These are phyloP conservation scores for Beauveria pseudobassiana DNA, from an alignment of 2,329 filamentous ascomycete species.

Conservation along the genomic window DNA sequence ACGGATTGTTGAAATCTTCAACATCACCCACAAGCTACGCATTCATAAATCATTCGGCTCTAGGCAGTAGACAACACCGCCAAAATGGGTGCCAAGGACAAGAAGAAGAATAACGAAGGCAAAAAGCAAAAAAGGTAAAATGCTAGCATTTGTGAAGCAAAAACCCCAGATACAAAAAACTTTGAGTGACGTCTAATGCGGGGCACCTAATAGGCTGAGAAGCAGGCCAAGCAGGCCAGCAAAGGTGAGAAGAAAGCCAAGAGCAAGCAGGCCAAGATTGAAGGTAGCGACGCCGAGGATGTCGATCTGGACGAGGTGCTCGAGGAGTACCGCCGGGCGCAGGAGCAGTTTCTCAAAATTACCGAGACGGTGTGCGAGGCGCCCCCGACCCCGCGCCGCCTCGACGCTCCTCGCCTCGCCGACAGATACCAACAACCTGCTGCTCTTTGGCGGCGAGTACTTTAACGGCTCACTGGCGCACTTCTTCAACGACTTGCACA, in stretches of 20 bases:
- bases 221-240: conserved; percentile 73
- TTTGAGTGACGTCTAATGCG: conserved; percentile 5
- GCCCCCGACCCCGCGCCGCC: conserved; percentile 73
- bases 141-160: neutral
- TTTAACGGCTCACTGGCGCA: conserved; percentile 84
- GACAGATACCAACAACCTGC: conserved; percentile 75
- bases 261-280: conserved; percentile 58
- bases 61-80: conserved; percentile 22
- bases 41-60: neutral
- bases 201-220: conserved; percentile 40
- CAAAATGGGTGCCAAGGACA: conserved; percentile 35
- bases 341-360: conserved; percentile 90
- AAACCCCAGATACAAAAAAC: neutral
- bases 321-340: conserved; percentile 84
- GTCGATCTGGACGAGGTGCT: conserved; percentile 89
- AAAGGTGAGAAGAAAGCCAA: conserved; percentile 85
- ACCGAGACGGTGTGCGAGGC: conserved; percentile 67
- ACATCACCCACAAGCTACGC: neutral
- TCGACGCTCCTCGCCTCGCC: conserved; percentile 80
- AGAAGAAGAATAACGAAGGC: conserved; percentile 40
- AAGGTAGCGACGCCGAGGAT: conserved; percentile 85
- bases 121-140: conserved; percentile 43
- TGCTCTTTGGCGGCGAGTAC: conserved; percentile 91
- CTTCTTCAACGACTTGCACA: conserved; percentile 59
- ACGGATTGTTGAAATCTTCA: conserved; percentile 2